Conservation (phyloP, 2,329 filamentous ascomycete species). For the Microcyclospora pomicola region DNA sequence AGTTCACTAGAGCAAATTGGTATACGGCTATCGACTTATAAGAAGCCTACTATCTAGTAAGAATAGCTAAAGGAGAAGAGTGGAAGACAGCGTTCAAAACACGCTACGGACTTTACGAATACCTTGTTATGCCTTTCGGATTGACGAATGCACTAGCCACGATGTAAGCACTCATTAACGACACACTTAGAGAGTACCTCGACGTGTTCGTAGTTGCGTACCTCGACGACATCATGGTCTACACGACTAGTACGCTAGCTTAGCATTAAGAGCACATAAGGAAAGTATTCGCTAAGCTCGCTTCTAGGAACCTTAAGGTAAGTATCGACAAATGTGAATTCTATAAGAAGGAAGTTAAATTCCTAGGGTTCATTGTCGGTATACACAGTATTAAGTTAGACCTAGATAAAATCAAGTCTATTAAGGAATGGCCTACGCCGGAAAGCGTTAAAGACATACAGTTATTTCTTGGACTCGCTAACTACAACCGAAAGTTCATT, state of each 20-base stretch:
- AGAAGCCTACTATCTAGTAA: too few species aligned
- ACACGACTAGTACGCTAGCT: constrained; percentile 2
- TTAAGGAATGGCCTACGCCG: constrained; percentile 13
- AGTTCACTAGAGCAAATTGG: too few species aligned
- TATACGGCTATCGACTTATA: too few species aligned
- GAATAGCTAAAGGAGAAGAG: too few species aligned
- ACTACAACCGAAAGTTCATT: constrained; percentile 9
- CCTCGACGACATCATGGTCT: constrained; percentile 16
- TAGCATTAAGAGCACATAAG: constrained; percentile 1
- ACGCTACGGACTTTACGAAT: too few species aligned
- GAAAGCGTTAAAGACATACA: constrained; percentile 15
- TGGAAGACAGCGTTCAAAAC: too few species aligned
- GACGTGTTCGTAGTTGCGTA: constrained; percentile 13
- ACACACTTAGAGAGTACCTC: constrained; percentile 8
- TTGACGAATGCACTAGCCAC: constrained; percentile 2
- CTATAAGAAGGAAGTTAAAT: too few species aligned
- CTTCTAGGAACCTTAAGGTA: constrained; percentile 3
- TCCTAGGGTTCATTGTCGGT: too few species aligned
- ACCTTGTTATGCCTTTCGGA: constrained; percentile 20
- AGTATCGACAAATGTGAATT: constrained; percentile 17
- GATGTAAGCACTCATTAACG: constrained; percentile 11
- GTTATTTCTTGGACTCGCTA: constrained; percentile 9
- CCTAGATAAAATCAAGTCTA: too few species aligned
- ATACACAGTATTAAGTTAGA: too few species aligned
- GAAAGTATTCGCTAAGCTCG: constrained; percentile 1